Conservation (phyloP, 495 filamentous ascomycete genomes). For the Chaetomium fimeti region DNA sequence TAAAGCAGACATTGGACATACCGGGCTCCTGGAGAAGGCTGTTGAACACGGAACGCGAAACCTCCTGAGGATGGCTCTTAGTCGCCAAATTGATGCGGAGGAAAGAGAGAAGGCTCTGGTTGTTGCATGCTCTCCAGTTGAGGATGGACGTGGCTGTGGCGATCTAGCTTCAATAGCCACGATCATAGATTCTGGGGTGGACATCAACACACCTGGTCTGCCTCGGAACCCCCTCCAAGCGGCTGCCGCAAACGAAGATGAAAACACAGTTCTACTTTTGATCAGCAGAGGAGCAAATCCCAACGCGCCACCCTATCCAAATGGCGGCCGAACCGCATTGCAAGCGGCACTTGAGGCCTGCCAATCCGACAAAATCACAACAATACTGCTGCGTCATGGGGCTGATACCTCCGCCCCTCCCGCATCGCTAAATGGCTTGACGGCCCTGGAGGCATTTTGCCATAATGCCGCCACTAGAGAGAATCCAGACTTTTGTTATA, state of each 20-base stretch:
- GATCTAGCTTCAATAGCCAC: background rate
- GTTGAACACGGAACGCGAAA: background rate
- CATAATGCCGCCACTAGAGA: background rate
- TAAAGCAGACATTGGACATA: background rate
- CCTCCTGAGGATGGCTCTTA: background rate
- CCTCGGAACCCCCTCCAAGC: background rate
- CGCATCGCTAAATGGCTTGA: background rate
- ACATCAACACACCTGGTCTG: background rate
- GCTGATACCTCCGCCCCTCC: conserved; percentile 1
- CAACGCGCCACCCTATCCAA: background rate
- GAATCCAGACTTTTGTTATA: background rate
- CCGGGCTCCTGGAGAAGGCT: background rate
- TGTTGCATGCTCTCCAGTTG: no score
- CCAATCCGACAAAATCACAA: no score
- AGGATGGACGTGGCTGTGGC: background rate
- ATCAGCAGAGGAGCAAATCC: background rate
- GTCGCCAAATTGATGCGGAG: background rate
- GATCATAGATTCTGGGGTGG: background rate
- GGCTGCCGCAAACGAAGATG: background rate
- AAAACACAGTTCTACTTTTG: background rate
- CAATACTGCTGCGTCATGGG: background rate
- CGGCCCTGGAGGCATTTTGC: background rate
- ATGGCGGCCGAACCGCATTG: background rate
- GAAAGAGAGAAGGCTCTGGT: background rate
- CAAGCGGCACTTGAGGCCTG: background rate